These are phyloP conservation scores for Aspergillus sclerotiicarbonarius DNA, from an alignment of 495 filamentous ascomycete species.

Conservation along the genomic window DNA sequence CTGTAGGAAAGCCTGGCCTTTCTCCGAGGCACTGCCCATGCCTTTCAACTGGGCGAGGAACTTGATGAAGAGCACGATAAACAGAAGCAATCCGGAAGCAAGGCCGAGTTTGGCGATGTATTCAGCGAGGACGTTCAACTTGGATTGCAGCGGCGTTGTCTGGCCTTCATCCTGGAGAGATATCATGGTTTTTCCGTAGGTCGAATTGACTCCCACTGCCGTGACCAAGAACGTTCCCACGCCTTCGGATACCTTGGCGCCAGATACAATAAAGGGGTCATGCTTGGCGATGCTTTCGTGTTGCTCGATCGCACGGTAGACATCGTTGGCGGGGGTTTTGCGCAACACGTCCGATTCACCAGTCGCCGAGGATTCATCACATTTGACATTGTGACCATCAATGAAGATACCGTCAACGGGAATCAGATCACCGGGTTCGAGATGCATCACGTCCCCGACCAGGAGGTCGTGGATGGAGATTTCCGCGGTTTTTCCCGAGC, in stretches of 20 bases:
- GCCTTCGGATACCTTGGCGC: constrained; percentile 88
- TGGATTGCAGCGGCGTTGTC: constrained; percentile 90
- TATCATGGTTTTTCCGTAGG: constrained; percentile 92
- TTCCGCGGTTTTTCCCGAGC: constrained; percentile 72
- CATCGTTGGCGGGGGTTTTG: constrained; percentile 72
- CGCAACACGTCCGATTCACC: constrained; percentile 81
- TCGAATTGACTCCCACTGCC: constrained; percentile 81
- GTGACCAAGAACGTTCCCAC: constrained; percentile 86
- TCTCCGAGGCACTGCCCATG: constrained; percentile 59
- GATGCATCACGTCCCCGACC: constrained; percentile 77
- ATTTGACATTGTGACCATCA: constrained; percentile 70
- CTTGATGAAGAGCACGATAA: constrained; percentile 89
- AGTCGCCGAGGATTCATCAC: constrained; percentile 80
- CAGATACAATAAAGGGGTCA: constrained; percentile 93
- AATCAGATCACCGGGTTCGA: constrained; percentile 87
- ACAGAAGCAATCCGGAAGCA: constrained; percentile 78
- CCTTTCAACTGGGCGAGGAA: constrained; percentile 68
- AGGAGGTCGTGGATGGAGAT: constrained; percentile 79
- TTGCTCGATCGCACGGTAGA: constrained; percentile 75
- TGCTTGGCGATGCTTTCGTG: constrained; percentile 74
- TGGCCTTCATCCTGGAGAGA: constrained; percentile 85
- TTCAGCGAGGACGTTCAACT: constrained; percentile 86
- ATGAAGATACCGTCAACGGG: constrained; percentile 78
- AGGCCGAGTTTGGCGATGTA: constrained; percentile 91
- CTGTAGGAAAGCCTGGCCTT: constrained; percentile 83